Evolutionary conservation across 352 stramenopile genomes (phyloP), one percentile per base, ranked within the genome.

Genomic region (Globisporangium nodosum): DNA sequence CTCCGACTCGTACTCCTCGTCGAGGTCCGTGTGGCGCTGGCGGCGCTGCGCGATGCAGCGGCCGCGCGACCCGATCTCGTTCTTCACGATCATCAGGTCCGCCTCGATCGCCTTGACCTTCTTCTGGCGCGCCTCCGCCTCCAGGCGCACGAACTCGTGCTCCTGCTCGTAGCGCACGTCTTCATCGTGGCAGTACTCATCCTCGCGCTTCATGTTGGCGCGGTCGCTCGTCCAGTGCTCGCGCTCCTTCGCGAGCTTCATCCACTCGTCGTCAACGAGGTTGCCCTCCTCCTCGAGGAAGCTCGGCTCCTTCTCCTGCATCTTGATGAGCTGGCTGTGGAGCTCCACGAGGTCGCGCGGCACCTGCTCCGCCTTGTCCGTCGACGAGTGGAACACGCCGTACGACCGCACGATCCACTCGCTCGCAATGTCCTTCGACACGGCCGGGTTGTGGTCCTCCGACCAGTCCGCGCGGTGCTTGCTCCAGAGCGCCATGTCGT

Each of bases 191-290:
- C 85, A 94, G 81, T 92, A 90, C 47, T 92, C 81, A 50, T 94
- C 85, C 61, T 94, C 85, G 24, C 83, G 78, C 74, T 94, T 94
- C 85, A 94, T 94, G 73, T 92, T 92, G 5, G 85, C 78, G 52
- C 85, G 85, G 63, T 86, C 87, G 53, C 81, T 88, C 4, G 85
- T 90, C 85, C 85, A 94, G 76, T 94, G 84, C 70, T 94, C 85
- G 47, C 85, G 85, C 60, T 94, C 85, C 73, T 94, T 94, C 20
- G 80, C 81, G 20, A 94, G 65, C 71, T 94, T 92, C 76, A 89
- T 94, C 85, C 85, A 94, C 64, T 94, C 85, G 37, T 92, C 85
- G 49, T 94, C 83, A 18, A 94, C 78, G 6, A 74, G 69, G 57
- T 89, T 87, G 12, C 85, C 85, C 77, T 94, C 85, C 46, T 87